Evolutionary conservation across 1,284 basidiomycete genomes (phyloP), one percentile per base, ranked within the genome.

Genomic region (Amylostereum areolatum): DNA sequence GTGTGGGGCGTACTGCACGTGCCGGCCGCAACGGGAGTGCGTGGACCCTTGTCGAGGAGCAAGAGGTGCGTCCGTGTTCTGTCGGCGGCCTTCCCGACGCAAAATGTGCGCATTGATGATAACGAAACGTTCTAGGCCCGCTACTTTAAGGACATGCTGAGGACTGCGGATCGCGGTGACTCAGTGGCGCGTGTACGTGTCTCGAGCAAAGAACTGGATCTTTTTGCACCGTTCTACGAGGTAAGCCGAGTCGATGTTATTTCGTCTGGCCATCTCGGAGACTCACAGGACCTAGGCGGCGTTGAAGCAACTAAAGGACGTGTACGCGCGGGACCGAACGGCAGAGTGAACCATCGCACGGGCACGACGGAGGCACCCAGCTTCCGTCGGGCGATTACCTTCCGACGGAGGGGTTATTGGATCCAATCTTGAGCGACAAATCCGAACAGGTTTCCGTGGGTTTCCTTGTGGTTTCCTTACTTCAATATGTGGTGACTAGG

Each of bases 31-130:
- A 70, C 10, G 96, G 96, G 3, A 81, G 89, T 54, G 93, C 93
- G 0, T 99, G 94, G 94, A 91, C 89, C 2, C 69, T 99, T 54
- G 91, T 98, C 3, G 96, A 99, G 70, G 90, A 92, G 62, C 95
- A 97, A 66, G 95, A 97, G 78, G 92, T 89, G 50, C 41, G 69
- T 51, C 2, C 18, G 7, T 30, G 10, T n/a, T 32, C 27, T 43
- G 25, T 43, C 8, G 5, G 11, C n/a, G 25, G 9, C 8, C 24
- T 28, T 43, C 30, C n/a, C 9, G 34, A 8, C 9, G n/a, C 24
- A 18, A 12, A 12, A 3, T 18, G 7, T 30, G 9, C 30, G 24
- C 12, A 40, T 40, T 3, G 7, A 31, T 34, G 50, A 3, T n/a
- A 18, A 35, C 36, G 31, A n/a, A 28, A 30, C 4, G 8, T 33